Percentiles rank a stretch among this genome's conserved stretches.
Conservation (phyloP, 1,284 basidiomycete genomes). For the Volvariella volvacea region DNA sequence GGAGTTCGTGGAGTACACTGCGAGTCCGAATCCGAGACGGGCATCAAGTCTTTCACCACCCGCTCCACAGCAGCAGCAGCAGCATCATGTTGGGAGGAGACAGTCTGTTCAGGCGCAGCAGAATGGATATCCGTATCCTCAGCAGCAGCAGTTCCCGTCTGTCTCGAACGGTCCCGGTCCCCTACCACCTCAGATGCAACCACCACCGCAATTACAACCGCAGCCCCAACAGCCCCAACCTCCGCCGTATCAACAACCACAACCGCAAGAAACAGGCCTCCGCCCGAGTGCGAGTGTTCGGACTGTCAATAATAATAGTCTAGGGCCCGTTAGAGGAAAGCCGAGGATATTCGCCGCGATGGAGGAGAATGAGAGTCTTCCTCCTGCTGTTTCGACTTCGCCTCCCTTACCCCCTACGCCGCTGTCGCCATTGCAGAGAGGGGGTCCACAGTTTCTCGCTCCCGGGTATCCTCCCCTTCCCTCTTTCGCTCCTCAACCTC, state of each 20-base stretch:
- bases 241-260: no score
- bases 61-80: neutral
- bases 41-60: neutral
- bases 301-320: neutral
- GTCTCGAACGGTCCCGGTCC: slow-evolving; percentile 1
- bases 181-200: neutral
- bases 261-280: no score
- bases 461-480: no score
- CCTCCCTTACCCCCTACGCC: slow-evolving; percentile 1
- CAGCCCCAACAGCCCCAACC: slow-evolving; percentile 2
- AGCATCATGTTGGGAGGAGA: slow-evolving; percentile 2
- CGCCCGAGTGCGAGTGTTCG: neutral
- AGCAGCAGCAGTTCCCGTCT: slow-evolving; percentile 1
- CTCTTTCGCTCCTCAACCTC: no score
- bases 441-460: neutral
- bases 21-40: neutral
- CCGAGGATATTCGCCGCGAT: slow-evolving; percentile 29
- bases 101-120: neutral
- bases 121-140: neutral
- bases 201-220: slow-evolving; percentile 1
- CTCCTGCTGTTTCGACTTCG: neutral
- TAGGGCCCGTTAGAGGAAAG: slow-evolving; percentile 18
- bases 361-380: slow-evolving; percentile 17
- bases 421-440: neutral
- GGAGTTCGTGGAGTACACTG: neutral